Percentiles rank a stretch among this genome's conserved stretches.
phyloP scores from a whole-genome alignment of 1,284 basidiomycete species.

The Heterobasidion occidentale region DNA sequence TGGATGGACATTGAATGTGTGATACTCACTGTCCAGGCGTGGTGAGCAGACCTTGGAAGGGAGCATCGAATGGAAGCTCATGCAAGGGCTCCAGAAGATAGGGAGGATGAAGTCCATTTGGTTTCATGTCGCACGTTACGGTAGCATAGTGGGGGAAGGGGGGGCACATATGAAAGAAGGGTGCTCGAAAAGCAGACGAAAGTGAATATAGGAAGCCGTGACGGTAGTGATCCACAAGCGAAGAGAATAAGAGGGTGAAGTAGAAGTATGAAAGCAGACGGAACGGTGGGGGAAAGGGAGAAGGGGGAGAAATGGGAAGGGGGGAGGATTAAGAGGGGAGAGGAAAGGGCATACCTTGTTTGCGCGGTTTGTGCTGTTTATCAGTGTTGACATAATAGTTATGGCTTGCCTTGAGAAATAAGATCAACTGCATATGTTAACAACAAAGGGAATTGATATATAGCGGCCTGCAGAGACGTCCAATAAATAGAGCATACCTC shows the following conservation, averaged over 20 bases:
- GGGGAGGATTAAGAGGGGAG: not conserved
- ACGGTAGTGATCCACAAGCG: not conserved
- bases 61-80: constrained; percentile 9
- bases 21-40: constrained; percentile 2
- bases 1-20: not conserved
- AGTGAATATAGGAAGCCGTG: not conserved
- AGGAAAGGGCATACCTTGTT: not conserved
- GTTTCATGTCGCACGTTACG: not conserved
- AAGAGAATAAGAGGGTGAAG: not conserved
- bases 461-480: no score
- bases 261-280: not conserved
- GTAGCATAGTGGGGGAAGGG: not conserved
- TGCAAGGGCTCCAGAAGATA: constrained; percentile 11
- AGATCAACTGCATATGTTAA: not conserved
- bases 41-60: constrained; percentile 8
- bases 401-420: not conserved
- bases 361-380: not conserved
- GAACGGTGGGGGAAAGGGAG: not conserved
- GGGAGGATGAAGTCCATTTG: not conserved
- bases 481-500: no score
- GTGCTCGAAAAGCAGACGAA: not conserved
- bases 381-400: not conserved
- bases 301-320: not conserved
- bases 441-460: no score
- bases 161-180: not conserved